Conservation (phyloP, 2,329 filamentous ascomycete genomes). For the Botrytis fragariae region DNA sequence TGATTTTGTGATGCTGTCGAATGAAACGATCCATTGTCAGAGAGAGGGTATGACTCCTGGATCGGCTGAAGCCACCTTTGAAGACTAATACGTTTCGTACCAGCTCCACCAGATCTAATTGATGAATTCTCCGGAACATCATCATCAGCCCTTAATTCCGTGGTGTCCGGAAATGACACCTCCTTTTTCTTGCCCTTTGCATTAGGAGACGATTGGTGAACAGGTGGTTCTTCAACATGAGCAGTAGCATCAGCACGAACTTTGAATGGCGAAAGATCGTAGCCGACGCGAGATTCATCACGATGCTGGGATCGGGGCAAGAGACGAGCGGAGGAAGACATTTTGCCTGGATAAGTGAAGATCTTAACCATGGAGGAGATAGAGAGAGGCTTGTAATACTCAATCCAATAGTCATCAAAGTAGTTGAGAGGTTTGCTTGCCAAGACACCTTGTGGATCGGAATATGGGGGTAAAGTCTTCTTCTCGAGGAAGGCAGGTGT, state of each 20-base stretch:
- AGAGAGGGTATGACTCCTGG: slow-evolving; percentile 36
- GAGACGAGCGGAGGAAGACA: slow-evolving; percentile 85
- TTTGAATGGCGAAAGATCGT: slow-evolving; percentile 85
- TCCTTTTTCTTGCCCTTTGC: slow-evolving; percentile 53
- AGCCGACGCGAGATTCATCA: slow-evolving; percentile 55
- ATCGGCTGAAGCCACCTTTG: slow-evolving; percentile 59
- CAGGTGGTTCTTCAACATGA: slow-evolving; percentile 56
- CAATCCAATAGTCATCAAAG: slow-evolving; percentile 94
- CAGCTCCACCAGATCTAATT: slow-evolving; percentile 42
- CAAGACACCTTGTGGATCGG: slow-evolving; percentile 24
- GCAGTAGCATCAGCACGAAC: slow-evolving; percentile 64
- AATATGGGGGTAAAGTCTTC: slow-evolving; percentile 41
- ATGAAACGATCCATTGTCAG: neutral
- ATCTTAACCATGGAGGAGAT: slow-evolving; percentile 89
- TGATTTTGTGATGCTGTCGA: neutral
- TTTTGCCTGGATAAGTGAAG: slow-evolving; percentile 72
- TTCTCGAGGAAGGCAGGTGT: slow-evolving; percentile 69
- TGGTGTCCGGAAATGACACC: slow-evolving; percentile 60
- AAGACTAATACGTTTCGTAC: slow-evolving; percentile 50
- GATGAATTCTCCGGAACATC: slow-evolving; percentile 44
- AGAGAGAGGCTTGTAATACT: slow-evolving; percentile 88
- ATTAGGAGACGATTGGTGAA: slow-evolving; percentile 6
- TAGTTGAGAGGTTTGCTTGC: slow-evolving; percentile 43
- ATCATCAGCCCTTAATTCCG: slow-evolving; percentile 36
- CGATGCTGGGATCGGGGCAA: slow-evolving; percentile 72